Conservation (phyloP, 2,329 filamentous ascomycete genomes). For the Cladosporium sp. region DNA sequence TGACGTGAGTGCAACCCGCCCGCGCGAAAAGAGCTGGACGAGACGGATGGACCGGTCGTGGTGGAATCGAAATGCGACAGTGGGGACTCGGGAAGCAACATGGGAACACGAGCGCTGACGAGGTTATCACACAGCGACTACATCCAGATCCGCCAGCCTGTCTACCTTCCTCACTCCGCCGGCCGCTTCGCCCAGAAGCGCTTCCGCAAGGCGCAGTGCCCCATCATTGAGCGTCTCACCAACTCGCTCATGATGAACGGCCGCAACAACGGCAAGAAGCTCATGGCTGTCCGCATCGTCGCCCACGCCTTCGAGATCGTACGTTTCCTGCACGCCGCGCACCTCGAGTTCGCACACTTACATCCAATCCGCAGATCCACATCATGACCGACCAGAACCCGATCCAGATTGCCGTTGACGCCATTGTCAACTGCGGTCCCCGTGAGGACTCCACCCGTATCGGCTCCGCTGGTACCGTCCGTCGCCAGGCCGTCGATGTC, state of each 20-base stretch:
- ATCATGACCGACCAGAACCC: slow-evolving; percentile 99
- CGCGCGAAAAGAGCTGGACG: slow-evolving; percentile 12
- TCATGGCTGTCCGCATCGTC: slow-evolving; percentile 99
- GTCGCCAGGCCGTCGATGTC: slow-evolving; percentile 99
- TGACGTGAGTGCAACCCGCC: slow-evolving; percentile 68
- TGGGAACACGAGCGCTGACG: slow-evolving; percentile 10
- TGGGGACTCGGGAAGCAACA: neutral
- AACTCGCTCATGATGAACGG: slow-evolving; percentile 99
- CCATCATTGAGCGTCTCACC: slow-evolving; percentile 99
- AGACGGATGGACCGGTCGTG: slow-evolving; percentile 3
- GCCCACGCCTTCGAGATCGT: slow-evolving; percentile 99
- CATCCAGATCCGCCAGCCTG: slow-evolving; percentile 97
- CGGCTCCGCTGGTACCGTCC: slow-evolving; percentile 98
- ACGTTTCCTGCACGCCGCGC: slow-evolving; percentile 43
- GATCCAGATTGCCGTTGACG: slow-evolving; percentile 98
- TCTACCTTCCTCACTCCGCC: slow-evolving; percentile 98
- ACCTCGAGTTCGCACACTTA: slow-evolving; percentile 4
- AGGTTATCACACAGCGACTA: slow-evolving; percentile 69
- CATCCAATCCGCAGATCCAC: slow-evolving; percentile 65
- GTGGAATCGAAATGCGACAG: neutral
- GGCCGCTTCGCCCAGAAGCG: slow-evolving; percentile 98
- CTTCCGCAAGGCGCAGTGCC: slow-evolving; percentile 99
- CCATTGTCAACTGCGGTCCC: slow-evolving; percentile 99
- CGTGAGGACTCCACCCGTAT: slow-evolving; percentile 99
- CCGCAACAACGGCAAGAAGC: slow-evolving; percentile 99